A percentile compares a stretch with the other conserved stretches of the same genome.
Conservation (phyloP, 257 asterid genomes). For the Solanum chiquidenum region DNA sequence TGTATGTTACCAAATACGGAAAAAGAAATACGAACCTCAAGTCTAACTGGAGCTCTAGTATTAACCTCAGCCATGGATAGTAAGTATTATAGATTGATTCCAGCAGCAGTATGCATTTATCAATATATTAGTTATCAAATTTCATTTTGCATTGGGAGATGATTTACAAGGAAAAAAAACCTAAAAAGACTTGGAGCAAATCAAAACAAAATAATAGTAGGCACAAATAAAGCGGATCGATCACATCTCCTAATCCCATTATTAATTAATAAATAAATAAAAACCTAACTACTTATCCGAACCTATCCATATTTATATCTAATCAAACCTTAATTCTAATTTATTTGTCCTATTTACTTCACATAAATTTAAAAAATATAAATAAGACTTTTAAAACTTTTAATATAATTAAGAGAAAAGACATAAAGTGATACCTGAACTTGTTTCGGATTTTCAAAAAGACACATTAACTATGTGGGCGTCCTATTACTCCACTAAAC, state of each 20-base stretch:
- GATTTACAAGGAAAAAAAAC: neutral
- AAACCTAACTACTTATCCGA: no score
- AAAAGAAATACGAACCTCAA: slow-evolving; percentile 9
- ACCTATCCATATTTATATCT: neutral
- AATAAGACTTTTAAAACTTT: no score
- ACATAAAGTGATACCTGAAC: no score
- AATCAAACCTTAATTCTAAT: neutral
- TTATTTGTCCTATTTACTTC: no score
- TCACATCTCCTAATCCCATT: neutral
- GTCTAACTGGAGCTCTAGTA: slow-evolving; percentile 1
- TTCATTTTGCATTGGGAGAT: neutral
- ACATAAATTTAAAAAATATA: no score
- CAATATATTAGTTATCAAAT: neutral
- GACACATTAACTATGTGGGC: no score
- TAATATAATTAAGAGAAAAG: no score
- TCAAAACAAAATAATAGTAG: neutral
- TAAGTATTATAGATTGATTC: neutral
- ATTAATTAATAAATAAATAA: no score
- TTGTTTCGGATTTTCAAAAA: no score
- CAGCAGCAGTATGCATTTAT: neutral
- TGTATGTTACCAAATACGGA: neutral
- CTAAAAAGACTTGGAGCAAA: neutral
- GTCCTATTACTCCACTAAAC: no score
- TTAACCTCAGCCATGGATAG: neutral
- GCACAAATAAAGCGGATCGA: neutral